Conservation (phyloP, 1,284 basidiomycete genomes). For the Xerocomus nothofagi region DNA sequence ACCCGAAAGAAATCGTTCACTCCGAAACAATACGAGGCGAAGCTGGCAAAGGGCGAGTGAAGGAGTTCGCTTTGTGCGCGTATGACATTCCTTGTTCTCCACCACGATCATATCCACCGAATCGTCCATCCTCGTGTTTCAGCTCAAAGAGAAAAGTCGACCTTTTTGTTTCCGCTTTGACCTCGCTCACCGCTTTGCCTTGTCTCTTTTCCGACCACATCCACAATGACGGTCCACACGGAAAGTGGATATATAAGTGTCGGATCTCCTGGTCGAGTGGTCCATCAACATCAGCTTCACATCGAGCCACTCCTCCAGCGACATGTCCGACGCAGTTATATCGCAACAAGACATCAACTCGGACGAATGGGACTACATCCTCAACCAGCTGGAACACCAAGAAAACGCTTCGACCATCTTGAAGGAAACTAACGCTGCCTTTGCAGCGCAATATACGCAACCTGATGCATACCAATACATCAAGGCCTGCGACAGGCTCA, state of each 20-base stretch:
- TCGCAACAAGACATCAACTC: background rate
- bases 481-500: constrained; percentile 14
- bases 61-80: constrained; percentile 7
- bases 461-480: constrained; percentile 14
- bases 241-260: constrained; percentile 15
- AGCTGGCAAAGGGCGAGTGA: constrained; percentile 44
- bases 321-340: constrained; percentile 9
- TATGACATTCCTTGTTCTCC: constrained; percentile 18
- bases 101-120: constrained; percentile 5
- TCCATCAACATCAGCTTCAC: background rate
- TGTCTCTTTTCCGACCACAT: background rate
- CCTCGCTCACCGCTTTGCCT: constrained; percentile 3
- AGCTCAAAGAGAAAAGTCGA: background rate
- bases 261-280: background rate
- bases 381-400: background rate
- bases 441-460: constrained; percentile 12
- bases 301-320: background rate
- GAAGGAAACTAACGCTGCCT: constrained; percentile 14
- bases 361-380: constrained; percentile 4
- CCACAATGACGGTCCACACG: constrained; percentile 10
- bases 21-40: constrained; percentile 63
- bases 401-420: constrained; percentile 6
- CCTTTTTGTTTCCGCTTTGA: constrained; percentile 14
- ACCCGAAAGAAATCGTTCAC: constrained; percentile 68
- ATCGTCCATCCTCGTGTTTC: constrained; percentile 4